Evolutionary conservation across 73 alveolate species (phyloP).

Genomic region (Blepharisma japonicum): DNA sequence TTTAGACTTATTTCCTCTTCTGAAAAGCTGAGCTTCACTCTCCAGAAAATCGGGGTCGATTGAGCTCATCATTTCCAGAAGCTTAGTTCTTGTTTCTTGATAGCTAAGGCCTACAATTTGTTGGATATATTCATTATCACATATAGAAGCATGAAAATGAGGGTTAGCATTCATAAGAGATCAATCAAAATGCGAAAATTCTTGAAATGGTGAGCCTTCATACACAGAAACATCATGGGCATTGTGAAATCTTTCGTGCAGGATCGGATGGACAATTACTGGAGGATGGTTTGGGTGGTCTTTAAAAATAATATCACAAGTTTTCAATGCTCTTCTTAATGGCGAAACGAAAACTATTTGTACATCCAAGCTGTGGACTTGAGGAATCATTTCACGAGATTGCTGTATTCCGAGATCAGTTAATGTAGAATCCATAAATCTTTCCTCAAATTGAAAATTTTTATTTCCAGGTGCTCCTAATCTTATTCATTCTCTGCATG

Average conservation of each 20-base stretch:
- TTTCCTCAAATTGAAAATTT: constrained; percentile 33
- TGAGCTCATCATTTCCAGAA: too few relatives aligned
- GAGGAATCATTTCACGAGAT: constrained; percentile 34
- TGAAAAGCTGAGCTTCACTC: too few relatives aligned
- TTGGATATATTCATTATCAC: too few relatives aligned
- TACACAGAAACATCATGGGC: constrained; percentile 38
- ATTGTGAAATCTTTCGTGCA: constrained; percentile 64
- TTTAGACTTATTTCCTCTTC: too few relatives aligned
- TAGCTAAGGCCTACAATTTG: too few relatives aligned
- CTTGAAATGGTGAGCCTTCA: not conserved
- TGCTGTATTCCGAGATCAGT: constrained; percentile 56
- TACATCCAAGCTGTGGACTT: constrained; percentile 46
- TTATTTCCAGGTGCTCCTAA: constrained; percentile 37
- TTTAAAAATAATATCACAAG: constrained; percentile 73
- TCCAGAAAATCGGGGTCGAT: too few relatives aligned
- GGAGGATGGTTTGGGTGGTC: constrained; percentile 70
- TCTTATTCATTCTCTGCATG: constrained; percentile 43
- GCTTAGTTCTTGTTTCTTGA: too few relatives aligned
- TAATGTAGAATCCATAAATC: constrained; percentile 40
- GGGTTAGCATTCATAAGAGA: not conserved
- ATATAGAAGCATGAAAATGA: too few relatives aligned
- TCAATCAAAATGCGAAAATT: not conserved
- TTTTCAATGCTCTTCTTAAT: constrained; percentile 80
- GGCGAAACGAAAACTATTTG: constrained; percentile 89
- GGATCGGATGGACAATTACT: constrained; percentile 66